Base-by-base conservation (phyloP, 768 basidiomycete genomes). In the Termitomyces sp. region DNA sequence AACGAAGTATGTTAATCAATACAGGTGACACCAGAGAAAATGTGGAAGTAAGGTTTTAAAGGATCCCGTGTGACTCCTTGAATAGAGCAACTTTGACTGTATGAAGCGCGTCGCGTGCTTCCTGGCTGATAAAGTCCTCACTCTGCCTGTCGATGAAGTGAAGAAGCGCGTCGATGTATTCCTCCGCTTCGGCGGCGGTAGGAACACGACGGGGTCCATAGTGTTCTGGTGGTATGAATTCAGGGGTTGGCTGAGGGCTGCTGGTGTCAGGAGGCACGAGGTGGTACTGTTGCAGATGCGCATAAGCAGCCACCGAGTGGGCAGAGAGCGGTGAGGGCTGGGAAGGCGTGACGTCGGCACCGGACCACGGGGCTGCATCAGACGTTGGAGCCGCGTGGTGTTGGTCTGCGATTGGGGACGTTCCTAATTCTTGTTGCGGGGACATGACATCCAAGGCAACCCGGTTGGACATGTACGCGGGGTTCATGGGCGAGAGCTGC, bases 51-150 rank as follows among this genome's bases (percentile, higher is more conserved):
- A 4, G 33, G n/a, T 5, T 28, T 50, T 13, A 48, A 30, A 48
- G 28, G n/a, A 53, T 28, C 28, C 53, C 53, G 13, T 54, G 53
- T 20, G 53, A 54, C 18, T 54, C 53, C 5, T 10, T 54, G 66
- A 85, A 84, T 58, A 87, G 73, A 20, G 77, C 78, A 54, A 70
- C 74, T 69, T 84, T 85, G 65, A 86, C 74, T 50, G 77, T 73
- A 20, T 69, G 62, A 46, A 87, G 79, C 30, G 67, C 68, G 52
- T 69, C 69, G 48, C 76, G 77, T 64, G 80, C 79, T 6, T 71
- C 55, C 2, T 56, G 40, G 26, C 68, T 65, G 52, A 77, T 58
- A 26, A 78, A 61, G 13, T 64, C 67, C 46, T 62, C 66, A 16
- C 67, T 70, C 18, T 53, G 46, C 35, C 67, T 66, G 67, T 86